phyloP scores from a whole-genome alignment of 2,329 filamentous ascomycete species.

The Alternaria brassicicola region DNA sequence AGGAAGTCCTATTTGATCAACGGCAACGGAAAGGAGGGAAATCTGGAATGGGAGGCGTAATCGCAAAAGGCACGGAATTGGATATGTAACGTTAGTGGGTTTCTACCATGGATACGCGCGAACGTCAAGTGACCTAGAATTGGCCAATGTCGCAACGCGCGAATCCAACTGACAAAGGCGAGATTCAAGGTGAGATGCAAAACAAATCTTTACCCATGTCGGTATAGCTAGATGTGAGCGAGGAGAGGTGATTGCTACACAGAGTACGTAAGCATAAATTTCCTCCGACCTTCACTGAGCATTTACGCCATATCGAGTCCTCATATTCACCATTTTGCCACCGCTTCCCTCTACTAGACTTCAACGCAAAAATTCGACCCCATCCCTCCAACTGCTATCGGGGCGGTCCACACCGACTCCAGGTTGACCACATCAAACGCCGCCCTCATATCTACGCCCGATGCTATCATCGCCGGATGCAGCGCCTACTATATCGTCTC shows the following conservation, averaged over 20 bases:
- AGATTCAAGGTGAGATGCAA: background rate
- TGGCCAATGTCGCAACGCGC: background rate
- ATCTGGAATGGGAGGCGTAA: background rate
- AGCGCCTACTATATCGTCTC: background rate
- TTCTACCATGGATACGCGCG: background rate
- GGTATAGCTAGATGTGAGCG: background rate
- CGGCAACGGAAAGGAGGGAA: background rate
- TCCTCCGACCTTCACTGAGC: background rate
- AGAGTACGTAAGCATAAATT: background rate
- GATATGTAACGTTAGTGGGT: background rate
- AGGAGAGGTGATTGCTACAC: background rate
- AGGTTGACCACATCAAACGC: background rate
- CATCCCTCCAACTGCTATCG: background rate
- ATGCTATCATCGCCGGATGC: slow-evolving; percentile 3
- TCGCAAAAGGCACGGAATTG: background rate
- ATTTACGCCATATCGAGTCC: background rate
- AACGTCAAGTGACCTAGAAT: background rate
- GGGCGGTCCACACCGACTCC: background rate
- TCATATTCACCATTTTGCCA: background rate
- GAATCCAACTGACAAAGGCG: background rate
- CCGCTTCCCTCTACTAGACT: background rate
- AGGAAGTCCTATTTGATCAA: background rate
- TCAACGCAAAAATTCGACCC: background rate
- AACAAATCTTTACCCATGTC: background rate
- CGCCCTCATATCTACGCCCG: background rate